Evolutionary conservation across 495 filamentous ascomycete genomes (phyloP), one percentile per base, ranked within the genome.

Genomic region (Tuber melanosporum): DNA sequence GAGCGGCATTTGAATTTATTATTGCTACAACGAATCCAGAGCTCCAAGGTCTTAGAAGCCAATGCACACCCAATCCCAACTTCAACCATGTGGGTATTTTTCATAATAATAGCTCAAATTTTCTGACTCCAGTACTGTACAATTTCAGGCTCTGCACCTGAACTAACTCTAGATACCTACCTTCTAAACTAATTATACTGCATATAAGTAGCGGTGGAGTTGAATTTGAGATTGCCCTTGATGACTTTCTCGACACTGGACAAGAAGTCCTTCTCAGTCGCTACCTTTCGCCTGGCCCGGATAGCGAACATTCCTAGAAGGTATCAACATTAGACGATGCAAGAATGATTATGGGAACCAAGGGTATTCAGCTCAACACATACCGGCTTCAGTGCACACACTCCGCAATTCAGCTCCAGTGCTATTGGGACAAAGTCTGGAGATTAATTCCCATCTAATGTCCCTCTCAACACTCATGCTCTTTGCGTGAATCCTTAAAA

Each of bases 381-480:
- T 73, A 83, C 82, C 82, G 44, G 82, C 77, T 75, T 83, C 82
- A 62, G 82, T 83, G 72, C 82, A 83, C 73, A 83, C 82, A 77
- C 82, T 84, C 80, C 91, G 86, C 82, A 99, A 86, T 86, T 99
- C 95, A 52, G 95, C 95, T 84, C 95, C 95, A 15, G 95, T 99
- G 76, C 93, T 91, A 86, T 99, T 98, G 76, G 95, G 95, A 87
- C 95, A 99, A 80, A 99, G 87, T 79, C 95, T 90, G 49, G 93
- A 97, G 78, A 99, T 98, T 72, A 99, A 86, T 87, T 99, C 95
- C 95, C 95, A 99, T 85, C 95, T 90, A 83, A 99, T 98, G 85
- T 99, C 95, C 41, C 95, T 90, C 89, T 99, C 95, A 46, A 98
- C 96, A 41, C 93, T 97, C 95, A 99, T 99, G 83, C 93, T 97